These are phyloP conservation scores for Grosmannia serpens DNA, from an alignment of 2,329 filamentous ascomycete species.

Conservation along the genomic window DNA sequence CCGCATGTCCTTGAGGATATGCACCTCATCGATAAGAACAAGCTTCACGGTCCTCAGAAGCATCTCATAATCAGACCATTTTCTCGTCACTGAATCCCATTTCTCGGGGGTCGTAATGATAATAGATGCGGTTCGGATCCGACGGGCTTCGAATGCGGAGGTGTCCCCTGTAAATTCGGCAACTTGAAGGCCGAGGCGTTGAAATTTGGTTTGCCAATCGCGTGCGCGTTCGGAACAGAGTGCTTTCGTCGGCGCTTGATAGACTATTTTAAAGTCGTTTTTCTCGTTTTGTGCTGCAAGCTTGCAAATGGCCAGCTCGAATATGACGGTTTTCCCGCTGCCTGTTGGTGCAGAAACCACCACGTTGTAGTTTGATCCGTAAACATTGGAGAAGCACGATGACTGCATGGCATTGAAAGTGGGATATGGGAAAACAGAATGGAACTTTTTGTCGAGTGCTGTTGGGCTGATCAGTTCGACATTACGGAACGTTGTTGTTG, in stretches of 20 bases:
- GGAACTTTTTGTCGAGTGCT: conserved; percentile 55
- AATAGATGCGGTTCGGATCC: conserved; percentile 63
- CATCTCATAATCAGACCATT: conserved; percentile 70
- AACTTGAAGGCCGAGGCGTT: conserved; percentile 52
- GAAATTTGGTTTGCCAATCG: conserved; percentile 71
- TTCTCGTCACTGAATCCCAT: conserved; percentile 81
- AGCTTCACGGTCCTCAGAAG: conserved; percentile 66
- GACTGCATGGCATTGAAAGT: conserved; percentile 78
- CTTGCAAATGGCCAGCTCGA: conserved; percentile 73
- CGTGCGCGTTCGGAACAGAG: conserved; percentile 64
- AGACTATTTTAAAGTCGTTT: conserved; percentile 66
- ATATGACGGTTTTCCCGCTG: conserved; percentile 71
- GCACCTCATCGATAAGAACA: conserved; percentile 79
- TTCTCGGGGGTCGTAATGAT: conserved; percentile 86
- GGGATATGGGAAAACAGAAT: conserved; percentile 58
- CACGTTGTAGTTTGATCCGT: conserved; percentile 59
- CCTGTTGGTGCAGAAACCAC: conserved; percentile 74
- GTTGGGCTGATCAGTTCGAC: conserved; percentile 23
- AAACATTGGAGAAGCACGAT: conserved; percentile 59
- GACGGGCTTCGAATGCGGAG: conserved; percentile 50
- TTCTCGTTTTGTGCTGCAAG: conserved; percentile 44
- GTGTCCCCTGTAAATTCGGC: conserved; percentile 78
- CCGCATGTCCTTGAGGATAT: conserved; percentile 69
- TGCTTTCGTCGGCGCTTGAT: conserved; percentile 76
- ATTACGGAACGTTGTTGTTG: not conserved